These are phyloP conservation scores for Kalmanozyma brasiliensis DNA, from an alignment of 1,284 basidiomycete species.

Conservation along the genomic window DNA sequence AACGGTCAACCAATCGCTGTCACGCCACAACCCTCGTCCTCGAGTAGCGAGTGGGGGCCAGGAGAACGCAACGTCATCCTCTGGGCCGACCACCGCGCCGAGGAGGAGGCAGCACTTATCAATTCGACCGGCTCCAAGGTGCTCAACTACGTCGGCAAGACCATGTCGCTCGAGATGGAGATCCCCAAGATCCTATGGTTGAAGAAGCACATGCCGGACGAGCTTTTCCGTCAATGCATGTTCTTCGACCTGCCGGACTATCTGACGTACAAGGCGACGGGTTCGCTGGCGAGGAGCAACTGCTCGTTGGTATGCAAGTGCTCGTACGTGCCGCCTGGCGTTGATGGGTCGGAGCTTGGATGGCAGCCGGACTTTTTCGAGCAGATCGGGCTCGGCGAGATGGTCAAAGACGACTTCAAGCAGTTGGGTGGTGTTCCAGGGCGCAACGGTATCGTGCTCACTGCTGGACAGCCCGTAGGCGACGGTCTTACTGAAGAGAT, in stretches of 20 bases:
- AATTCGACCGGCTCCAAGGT: slow-evolving; percentile 86
- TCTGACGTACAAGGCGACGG: slow-evolving; percentile 91
- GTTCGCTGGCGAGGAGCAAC: slow-evolving; percentile 80
- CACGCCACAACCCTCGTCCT: slow-evolving; percentile 74
- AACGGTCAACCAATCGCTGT: slow-evolving; percentile 81
- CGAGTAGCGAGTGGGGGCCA: slow-evolving; percentile 22
- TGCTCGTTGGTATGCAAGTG: slow-evolving; percentile 98
- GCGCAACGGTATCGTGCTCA: slow-evolving; percentile 75
- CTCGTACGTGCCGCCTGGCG: slow-evolving; percentile 83
- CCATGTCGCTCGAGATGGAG: slow-evolving; percentile 77
- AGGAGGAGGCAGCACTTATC: slow-evolving; percentile 88
- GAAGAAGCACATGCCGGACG: slow-evolving; percentile 83
- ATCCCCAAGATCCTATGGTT: slow-evolving; percentile 93
- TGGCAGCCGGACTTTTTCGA: slow-evolving; percentile 66
- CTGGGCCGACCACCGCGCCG: slow-evolving; percentile 83
- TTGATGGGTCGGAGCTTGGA: slow-evolving; percentile 60
- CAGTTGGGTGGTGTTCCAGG: slow-evolving; percentile 81
- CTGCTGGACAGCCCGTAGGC: slow-evolving; percentile 92
- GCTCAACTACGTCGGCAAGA: slow-evolving; percentile 93
- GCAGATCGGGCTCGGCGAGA: slow-evolving; percentile 65
- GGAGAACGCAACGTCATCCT: slow-evolving; percentile 59
- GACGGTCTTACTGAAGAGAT: slow-evolving; percentile 81
- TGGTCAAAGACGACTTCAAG: slow-evolving; percentile 74
- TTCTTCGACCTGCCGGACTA: slow-evolving; percentile 98
- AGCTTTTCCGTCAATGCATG: slow-evolving; percentile 82